Percentiles rank a stretch among this genome's conserved stretches.
Evolutionary conservation across 2,329 filamentous ascomycete species (phyloP).

Genomic region (Fusarium solani-melongenae): DNA sequence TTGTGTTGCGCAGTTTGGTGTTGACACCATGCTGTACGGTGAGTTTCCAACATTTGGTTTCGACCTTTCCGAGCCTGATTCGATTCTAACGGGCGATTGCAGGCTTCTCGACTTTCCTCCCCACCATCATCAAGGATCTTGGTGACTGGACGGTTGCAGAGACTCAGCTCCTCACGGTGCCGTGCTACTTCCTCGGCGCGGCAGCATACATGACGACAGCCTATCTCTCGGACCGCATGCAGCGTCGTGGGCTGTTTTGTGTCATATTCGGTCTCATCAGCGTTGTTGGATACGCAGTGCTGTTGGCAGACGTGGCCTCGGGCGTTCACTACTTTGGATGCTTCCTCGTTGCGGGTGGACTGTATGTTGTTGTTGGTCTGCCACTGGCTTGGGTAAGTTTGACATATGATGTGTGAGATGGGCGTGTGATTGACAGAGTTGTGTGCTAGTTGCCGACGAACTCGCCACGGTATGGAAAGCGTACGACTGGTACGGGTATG

Average conservation of each 20-base stretch:
- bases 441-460: constrained; percentile 69
- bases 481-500: constrained; percentile 76
- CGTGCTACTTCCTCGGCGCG: constrained; percentile 80
- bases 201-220: constrained; percentile 75
- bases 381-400: constrained; percentile 63
- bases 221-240: constrained; percentile 73
- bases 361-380: constrained; percentile 71
- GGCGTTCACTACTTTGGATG: constrained; percentile 80
- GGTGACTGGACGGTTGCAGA: constrained; percentile 71
- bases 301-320: constrained; percentile 69
- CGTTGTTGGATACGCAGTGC: constrained; percentile 74
- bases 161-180: constrained; percentile 81
- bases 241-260: constrained; percentile 73
- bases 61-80: not conserved
- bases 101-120: constrained; percentile 81
- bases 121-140: constrained; percentile 79
- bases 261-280: constrained; percentile 71
- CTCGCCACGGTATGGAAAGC: constrained; percentile 79
- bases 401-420: not conserved
- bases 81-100: not conserved
- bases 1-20: constrained; percentile 75
- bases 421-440: not conserved
- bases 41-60: constrained; percentile 9
- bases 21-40: constrained; percentile 80
- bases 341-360: constrained; percentile 78